A percentile compares a stretch with the other conserved stretches of the same genome.
phyloP scores from a whole-genome alignment of 2,329 filamentous ascomycete genomes.

The Arthrocladium fulminans region DNA sequence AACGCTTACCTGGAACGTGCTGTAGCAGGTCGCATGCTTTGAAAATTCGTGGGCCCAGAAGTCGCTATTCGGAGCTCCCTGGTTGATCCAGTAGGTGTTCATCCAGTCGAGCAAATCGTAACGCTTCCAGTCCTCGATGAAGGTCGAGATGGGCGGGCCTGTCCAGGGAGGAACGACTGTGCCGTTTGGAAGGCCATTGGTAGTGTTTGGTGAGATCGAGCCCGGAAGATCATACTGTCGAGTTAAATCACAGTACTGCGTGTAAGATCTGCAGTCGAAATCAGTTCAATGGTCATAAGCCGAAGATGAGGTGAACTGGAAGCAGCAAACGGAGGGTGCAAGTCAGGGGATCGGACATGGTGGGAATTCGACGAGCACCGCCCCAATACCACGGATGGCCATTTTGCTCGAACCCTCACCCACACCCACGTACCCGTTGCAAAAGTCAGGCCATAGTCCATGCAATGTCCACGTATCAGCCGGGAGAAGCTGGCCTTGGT shows the following conservation, averaged over 20 bases:
- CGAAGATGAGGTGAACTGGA: constrained; percentile 43
- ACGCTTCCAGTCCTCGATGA: constrained; percentile 50
- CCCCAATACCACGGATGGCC: too few relatives aligned
- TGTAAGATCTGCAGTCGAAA: constrained; percentile 36
- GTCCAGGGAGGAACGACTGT: constrained; percentile 49
- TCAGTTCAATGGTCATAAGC: background rate
- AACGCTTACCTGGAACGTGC: constrained; percentile 48
- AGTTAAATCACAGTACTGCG: background rate
- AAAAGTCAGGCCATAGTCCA: constrained; percentile 50
- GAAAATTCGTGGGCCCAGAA: constrained; percentile 62
- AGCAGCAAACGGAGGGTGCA: too few relatives aligned
- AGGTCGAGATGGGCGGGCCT: constrained; percentile 50
- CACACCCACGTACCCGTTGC: constrained; percentile 32
- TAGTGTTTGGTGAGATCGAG: constrained; percentile 53
- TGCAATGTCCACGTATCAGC: constrained; percentile 51
- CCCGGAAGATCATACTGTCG: constrained; percentile 51
- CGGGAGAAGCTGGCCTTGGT: constrained; percentile 50
- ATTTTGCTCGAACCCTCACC: background rate
- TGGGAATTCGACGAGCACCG: too few relatives aligned
- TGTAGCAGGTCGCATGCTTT: constrained; percentile 61
- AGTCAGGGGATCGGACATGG: too few relatives aligned
- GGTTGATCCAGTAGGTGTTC: constrained; percentile 57
- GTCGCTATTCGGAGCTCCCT: constrained; percentile 46
- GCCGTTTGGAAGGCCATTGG: constrained; percentile 44
- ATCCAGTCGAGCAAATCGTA: constrained; percentile 56